Base-by-base conservation (phyloP, 1,284 basidiomycete species). In the Boletus smithii region DNA sequence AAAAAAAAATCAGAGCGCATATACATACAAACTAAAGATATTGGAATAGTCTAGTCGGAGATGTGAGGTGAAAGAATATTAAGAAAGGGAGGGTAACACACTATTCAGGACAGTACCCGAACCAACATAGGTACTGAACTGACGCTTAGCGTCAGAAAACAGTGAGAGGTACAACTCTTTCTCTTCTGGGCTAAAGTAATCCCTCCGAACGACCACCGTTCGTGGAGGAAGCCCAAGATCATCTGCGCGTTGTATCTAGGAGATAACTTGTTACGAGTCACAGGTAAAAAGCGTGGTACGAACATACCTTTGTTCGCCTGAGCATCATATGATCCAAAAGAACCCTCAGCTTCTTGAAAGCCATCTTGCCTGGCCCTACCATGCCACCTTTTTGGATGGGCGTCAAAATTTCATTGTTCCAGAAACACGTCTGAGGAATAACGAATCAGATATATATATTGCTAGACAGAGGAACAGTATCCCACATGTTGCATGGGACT, bases 211-310 rank as follows among this genome's bases (percentile, higher is more conserved):
- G 44, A 91, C 77, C 35, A 99, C 89, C 0, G 87, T 95, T 32
- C 97, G 81, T 4, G 97, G 97, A 3, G 97, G 97, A n/a, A 99
- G 73, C 5, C 94, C 97, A 41, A 99, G 82, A 66, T 99, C 97
- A 63, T 99, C 97, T 1, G 95, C 95, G 42, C 91, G 81, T 80
- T 99, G 91, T 32, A 99, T 72, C 84, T 92, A 95, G 70, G 80
- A 88, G 32, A 32, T 46, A 61, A 46, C 49, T 3, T 13, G 5
- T 40, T 32, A 37, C 14, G 24, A 38, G 5, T 23, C 32, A 20
- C 22, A 26, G 13, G 8, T 10, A 29, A 22, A 30, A 37, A n/a
- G 33, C n/a, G 3, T n/a, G 1, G 23, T 17, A 13, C 14, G 30
- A 27, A 53, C 58, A 33, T 53, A 82, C 84, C 73, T 90, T 90